phyloP scores from a whole-genome alignment of 306 rosid genomes.

The Benincasa hispida region DNA sequence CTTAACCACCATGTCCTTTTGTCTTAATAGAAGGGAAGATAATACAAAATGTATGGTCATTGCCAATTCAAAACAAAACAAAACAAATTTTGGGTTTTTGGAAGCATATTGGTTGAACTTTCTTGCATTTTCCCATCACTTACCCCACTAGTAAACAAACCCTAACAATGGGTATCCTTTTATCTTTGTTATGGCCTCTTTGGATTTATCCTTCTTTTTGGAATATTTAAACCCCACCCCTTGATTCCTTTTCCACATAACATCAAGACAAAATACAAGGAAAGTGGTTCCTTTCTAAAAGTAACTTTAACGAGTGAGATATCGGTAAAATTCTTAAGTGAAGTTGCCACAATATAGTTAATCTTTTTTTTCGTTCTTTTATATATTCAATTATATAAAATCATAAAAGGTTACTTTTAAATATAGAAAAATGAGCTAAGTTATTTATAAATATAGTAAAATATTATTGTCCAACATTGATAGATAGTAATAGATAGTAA shows the following conservation, averaged over 20 bases:
- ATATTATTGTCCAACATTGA: too few species aligned
- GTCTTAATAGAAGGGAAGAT: slow-evolving; percentile 37
- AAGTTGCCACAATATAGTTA: too few species aligned
- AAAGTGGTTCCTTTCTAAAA: neutral
- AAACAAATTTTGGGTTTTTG: slow-evolving; percentile 16
- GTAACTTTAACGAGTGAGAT: too few species aligned
- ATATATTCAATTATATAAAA: too few species aligned
- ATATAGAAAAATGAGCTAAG: too few species aligned
- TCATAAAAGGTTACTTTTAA: too few species aligned
- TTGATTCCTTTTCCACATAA: slow-evolving; percentile 50
- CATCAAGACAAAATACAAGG: slow-evolving; percentile 30
- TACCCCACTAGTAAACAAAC: slow-evolving; percentile 40
- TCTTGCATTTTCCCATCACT: slow-evolving; percentile 26
- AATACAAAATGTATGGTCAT: slow-evolving; percentile 45
- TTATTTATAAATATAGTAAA: too few species aligned
- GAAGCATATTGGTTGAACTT: slow-evolving; percentile 17
- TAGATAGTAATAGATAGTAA: too few species aligned
- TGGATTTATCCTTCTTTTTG: slow-evolving; percentile 31
- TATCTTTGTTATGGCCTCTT: slow-evolving; percentile 58
- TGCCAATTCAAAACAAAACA: slow-evolving; percentile 24
- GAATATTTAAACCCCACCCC: slow-evolving; percentile 41
- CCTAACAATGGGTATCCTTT: slow-evolving; percentile 19
- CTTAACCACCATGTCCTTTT: slow-evolving; percentile 34
- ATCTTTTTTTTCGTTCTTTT: too few species aligned
- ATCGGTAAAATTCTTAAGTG: too few species aligned